These are phyloP conservation scores for Pseudevernia furfuracea DNA, from an alignment of 495 filamentous ascomycete species.

Conservation along the genomic window DNA sequence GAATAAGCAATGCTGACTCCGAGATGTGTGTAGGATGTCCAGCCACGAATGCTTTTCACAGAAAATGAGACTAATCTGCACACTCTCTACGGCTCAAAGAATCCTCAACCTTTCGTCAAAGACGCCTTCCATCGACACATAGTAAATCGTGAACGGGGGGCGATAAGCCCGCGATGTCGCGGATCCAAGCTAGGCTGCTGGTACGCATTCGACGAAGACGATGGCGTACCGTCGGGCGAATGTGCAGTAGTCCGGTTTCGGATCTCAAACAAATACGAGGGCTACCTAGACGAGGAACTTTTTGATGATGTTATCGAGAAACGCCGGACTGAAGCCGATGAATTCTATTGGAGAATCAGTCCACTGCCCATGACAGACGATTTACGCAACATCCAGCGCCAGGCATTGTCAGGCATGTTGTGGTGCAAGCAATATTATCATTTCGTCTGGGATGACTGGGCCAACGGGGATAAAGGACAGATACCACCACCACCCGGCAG, in stretches of 20 bases:
- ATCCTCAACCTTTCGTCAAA: slow-evolving; percentile 79
- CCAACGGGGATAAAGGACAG: slow-evolving; percentile 10
- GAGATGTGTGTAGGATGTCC: no score
- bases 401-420: slow-evolving; percentile 92
- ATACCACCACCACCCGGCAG: slow-evolving; percentile 67
- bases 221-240: slow-evolving; percentile 78
- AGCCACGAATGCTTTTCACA: slow-evolving; percentile 79
- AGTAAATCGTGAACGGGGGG: slow-evolving; percentile 68
- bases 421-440: slow-evolving; percentile 97
- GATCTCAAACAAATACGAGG: slow-evolving; percentile 61
- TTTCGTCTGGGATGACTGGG: slow-evolving; percentile 70
- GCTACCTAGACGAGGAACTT: slow-evolving; percentile 81
- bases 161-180: slow-evolving; percentile 68
- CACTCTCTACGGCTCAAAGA: slow-evolving; percentile 65
- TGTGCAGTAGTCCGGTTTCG: slow-evolving; percentile 94
- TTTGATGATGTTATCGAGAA: slow-evolving; percentile 90
- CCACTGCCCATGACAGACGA: slow-evolving; percentile 92
- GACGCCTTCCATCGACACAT: slow-evolving; percentile 90
- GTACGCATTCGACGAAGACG: slow-evolving; percentile 84
- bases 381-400: slow-evolving; percentile 87
- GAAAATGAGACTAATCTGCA: slow-evolving; percentile 91
- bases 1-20: no score
- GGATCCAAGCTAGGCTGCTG: slow-evolving; percentile 89
- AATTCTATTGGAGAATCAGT: slow-evolving; percentile 90
- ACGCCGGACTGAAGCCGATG: slow-evolving; percentile 78